Evolutionary conservation across 441 rosid genomes (phyloP).

Genomic region (Populus tomentosa): DNA sequence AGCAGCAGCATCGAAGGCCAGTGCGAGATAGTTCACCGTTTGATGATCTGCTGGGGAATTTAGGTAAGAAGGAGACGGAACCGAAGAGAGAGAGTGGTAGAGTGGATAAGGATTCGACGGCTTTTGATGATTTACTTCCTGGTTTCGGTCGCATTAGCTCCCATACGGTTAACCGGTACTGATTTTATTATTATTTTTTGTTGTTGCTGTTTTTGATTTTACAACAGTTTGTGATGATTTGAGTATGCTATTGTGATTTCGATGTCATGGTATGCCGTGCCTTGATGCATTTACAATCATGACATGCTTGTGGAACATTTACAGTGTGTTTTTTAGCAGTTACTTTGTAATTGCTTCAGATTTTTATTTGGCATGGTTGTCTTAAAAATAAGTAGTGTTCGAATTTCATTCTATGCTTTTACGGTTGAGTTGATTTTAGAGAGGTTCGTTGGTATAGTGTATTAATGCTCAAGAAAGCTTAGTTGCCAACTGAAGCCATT

Average conservation of each 20-base stretch:
- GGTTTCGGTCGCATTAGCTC: conserved; percentile 68
- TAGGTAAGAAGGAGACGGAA: conserved; percentile 42
- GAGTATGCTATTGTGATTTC: background rate
- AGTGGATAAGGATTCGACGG: conserved; percentile 33
- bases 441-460: background rate
- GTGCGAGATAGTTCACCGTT: conserved; percentile 36
- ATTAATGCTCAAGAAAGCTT: background rate
- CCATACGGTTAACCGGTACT: conserved; percentile 45
- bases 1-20: conserved; percentile 14
- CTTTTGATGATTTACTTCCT: conserved; percentile 64
- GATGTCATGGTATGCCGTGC: background rate
- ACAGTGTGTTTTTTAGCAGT: background rate
- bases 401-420: background rate
- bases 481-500: background rate
- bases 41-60: conserved; percentile 67
- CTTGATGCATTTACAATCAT: background rate
- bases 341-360: background rate
- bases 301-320: no score
- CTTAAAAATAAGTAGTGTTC: background rate
- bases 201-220: background rate
- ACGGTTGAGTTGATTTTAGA: background rate
- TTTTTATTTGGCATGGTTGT: background rate
- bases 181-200: background rate
- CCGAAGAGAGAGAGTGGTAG: conserved; percentile 30
- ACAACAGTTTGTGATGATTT: no score